These are phyloP conservation scores for Xylaria sp. DNA, from an alignment of 2,329 filamentous ascomycete genomes.

Conservation along the genomic window DNA sequence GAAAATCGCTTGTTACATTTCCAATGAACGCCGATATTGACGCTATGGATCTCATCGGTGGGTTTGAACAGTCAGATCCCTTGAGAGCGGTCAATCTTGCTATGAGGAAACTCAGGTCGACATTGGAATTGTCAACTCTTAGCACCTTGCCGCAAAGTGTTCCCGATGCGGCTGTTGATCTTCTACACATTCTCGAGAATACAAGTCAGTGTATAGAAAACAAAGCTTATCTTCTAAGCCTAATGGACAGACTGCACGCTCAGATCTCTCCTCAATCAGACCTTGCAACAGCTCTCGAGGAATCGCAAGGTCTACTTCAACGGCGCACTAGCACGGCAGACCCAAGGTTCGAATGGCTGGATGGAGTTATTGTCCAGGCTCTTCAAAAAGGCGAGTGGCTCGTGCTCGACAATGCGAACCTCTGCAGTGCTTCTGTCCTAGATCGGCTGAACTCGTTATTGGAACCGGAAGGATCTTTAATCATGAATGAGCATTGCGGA, in stretches of 20 bases:
- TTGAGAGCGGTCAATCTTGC: constrained; percentile 75
- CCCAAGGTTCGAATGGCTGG: constrained; percentile 94
- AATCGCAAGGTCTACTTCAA: constrained; percentile 62
- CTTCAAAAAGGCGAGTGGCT: constrained; percentile 90
- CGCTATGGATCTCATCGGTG: constrained; percentile 95
- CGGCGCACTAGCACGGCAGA: constrained; percentile 70
- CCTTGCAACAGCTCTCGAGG: constrained; percentile 60
- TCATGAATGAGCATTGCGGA: constrained; percentile 92
- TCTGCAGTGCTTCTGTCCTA: constrained; percentile 94
- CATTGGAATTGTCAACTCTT: constrained; percentile 62
- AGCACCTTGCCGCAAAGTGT: constrained; percentile 59
- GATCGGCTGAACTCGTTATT: constrained; percentile 94
- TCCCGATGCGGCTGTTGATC: constrained; percentile 59
- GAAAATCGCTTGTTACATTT: constrained; percentile 81
- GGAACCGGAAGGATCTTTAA: constrained; percentile 87
- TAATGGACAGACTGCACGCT: constrained; percentile 55
- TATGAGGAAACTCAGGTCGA: constrained; percentile 54
- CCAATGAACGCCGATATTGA: constrained; percentile 95
- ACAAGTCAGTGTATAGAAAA: constrained; percentile 54
- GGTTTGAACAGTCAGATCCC: constrained; percentile 93
- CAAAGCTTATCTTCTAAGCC: constrained; percentile 53
- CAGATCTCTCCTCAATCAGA: constrained; percentile 58
- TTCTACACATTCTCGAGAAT: constrained; percentile 63
- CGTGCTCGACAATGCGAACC: constrained; percentile 94
- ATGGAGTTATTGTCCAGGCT: constrained; percentile 90